Percentiles rank a stretch among this genome's conserved stretches.
Conservation (phyloP, 2,329 filamentous ascomycete species). For the Calonectria henricotiae region DNA sequence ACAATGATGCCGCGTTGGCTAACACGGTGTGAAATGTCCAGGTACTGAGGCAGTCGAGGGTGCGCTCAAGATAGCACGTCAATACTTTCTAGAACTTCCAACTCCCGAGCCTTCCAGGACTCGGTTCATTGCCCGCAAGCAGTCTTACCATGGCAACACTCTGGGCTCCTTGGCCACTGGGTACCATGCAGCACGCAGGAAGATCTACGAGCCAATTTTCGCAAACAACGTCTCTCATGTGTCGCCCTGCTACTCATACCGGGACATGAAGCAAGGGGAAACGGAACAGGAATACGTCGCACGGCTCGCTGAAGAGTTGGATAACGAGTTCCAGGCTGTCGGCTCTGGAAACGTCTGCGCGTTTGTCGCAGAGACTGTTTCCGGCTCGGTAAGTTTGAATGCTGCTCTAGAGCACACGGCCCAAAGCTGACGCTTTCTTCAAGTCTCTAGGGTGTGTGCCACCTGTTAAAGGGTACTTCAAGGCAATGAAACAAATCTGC, state of each 20-base stretch:
- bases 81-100: slow-evolving; percentile 45
- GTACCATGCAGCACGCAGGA: slow-evolving; percentile 45
- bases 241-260: slow-evolving; percentile 51
- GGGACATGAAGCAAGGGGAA: slow-evolving; percentile 51
- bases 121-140: slow-evolving; percentile 41
- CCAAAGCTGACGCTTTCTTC: slow-evolving; percentile 41
- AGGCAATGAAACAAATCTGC: slow-evolving; percentile 69
- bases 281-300: slow-evolving; percentile 53
- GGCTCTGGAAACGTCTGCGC: slow-evolving; percentile 44
- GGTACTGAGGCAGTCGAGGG: slow-evolving; percentile 47
- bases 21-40: not conserved
- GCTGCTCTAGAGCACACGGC: fast-evolving
- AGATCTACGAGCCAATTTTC: slow-evolving; percentile 50
- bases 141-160: slow-evolving; percentile 46
- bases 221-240: slow-evolving; percentile 51
- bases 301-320: slow-evolving; percentile 41
- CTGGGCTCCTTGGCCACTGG: slow-evolving; percentile 38
- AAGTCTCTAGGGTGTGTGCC: slow-evolving; percentile 45
- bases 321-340: slow-evolving; percentile 42
- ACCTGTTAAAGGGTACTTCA: slow-evolving; percentile 65
- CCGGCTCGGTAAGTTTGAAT: slow-evolving; percentile 39
- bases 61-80: slow-evolving; percentile 45
- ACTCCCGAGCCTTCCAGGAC: slow-evolving; percentile 38
- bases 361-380: slow-evolving; percentile 46
- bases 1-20: not conserved